Evolutionary conservation across 2,329 filamentous ascomycete species (phyloP), one percentile per base, ranked within the genome.

Genomic region (Fonsecaea nubica): DNA sequence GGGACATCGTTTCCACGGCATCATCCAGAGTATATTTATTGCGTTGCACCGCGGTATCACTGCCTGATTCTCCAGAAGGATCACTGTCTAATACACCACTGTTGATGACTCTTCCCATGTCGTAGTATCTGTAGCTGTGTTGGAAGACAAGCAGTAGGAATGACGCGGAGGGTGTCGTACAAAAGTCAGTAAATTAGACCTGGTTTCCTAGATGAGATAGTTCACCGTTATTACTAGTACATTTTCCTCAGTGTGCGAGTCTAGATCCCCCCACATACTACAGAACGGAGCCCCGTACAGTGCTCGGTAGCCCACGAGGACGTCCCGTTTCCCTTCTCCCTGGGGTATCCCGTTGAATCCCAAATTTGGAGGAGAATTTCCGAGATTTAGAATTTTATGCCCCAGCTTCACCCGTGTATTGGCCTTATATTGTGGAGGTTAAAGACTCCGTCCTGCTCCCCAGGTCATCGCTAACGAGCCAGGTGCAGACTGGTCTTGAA

Each of bases 361-460:
- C 36, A 52, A 61, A 33, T 21, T 38, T 52, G 36, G 58, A 30
- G 58, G 40, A 61, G 12, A 61, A 36, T 61, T 52, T 45, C 45
- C 35, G 32, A 61, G 35, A 9, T 42, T 18, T 50, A 9, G 36
- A 52, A 33, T 52, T 9, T 35, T 30, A 50, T 9, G 25, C 25
- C 45, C 38, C 38, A 50, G 18, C 30, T 61, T 61, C 48, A 10
- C 6, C 58, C 30, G 6, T 42, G 18, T 12, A 12, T n/a, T 42
- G 10, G 13, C 18, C 40, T 12, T 13, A 12, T 8, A 18, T 12
- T 4, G 30, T 18, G 48, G 10, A 53, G 48, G 15, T 9, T 18
- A 32, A 53, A 25, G 48, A 25, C 25, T 18, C 48, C 30, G 18
- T 53, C 18, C 48, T 15, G 25, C 12, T 25, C 18, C 25, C 48